Evolutionary conservation across 352 stramenopile genomes (phyloP), one percentile per base, ranked within the genome.

Genomic region (Thalassiosira livingstoniorum): DNA sequence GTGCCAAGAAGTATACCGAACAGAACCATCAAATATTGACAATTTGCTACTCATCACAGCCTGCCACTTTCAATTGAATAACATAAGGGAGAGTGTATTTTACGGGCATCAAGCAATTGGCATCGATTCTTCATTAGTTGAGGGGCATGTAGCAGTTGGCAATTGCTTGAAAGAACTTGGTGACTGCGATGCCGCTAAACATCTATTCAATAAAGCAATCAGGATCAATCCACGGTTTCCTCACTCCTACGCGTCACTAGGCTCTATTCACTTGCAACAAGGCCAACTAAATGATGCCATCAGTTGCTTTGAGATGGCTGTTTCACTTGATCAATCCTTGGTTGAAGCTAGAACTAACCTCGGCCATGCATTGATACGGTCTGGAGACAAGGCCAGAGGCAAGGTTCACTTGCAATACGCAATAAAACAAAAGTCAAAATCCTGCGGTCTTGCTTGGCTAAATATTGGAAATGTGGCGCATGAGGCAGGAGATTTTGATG

Each of bases 381-480:
- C 88, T 55, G 88, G 85, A 18, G 97, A 84, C 94, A 57, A 95
- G 27, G 93, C 96, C 27, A 94, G 97, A n/a, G 95, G 96, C 39
- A 97, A 97, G 80, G 67, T 29, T 18, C n/a, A 27, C 21, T 78
- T 65, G 23, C 55, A 73, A 10, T 29, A 73, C 53, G 69, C 57
- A 27, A 77, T 75, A 31, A 78, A 69, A 37, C 11, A 13, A 5
- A 54, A 62, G 2, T 2, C 27, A 5, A 45, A 64, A 74, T 62
- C 0, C 96, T 96, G 0, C 96, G 98, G 80, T 96, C 91, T 47
- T 15, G 15, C 39, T 10, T 23, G 32, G 32, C 32, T 65, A 84
- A 98, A 98, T 78, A 92, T 98, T 23, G 97, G 96, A 39, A 97
- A 92, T 67, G 93, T 98, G n/a, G 80, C 98, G 4, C 98, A 98